phyloP scores from a whole-genome alignment of 1,284 basidiomycete genomes.

The Phlebopus sp. region DNA sequence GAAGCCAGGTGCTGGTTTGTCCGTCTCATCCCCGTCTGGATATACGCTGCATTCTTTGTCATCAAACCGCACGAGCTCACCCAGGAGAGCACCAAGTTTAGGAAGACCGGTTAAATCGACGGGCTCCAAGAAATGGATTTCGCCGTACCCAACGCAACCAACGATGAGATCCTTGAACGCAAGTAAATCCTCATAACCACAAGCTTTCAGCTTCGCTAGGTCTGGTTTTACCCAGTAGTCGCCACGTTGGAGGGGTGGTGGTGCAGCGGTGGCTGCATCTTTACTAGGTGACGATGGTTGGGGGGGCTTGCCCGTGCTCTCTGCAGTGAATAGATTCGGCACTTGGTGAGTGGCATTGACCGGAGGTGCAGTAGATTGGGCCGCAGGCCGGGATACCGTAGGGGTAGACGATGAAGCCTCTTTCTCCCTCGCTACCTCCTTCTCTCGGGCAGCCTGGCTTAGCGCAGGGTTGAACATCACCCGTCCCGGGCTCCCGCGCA shows the following conservation, averaged over 20 bases:
- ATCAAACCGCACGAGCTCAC: slow-evolving; percentile 87
- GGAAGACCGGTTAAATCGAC: slow-evolving; percentile 90
- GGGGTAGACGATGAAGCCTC: slow-evolving; percentile 40
- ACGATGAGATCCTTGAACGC: slow-evolving; percentile 77
- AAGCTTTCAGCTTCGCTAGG: slow-evolving; percentile 65
- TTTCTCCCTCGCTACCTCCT: slow-evolving; percentile 67
- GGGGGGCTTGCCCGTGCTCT: slow-evolving; percentile 33
- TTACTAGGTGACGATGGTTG: slow-evolving; percentile 18
- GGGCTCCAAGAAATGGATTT: slow-evolving; percentile 86
- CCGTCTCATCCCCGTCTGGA: slow-evolving; percentile 77
- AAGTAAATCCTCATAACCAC: slow-evolving; percentile 71
- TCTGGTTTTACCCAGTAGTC: slow-evolving; percentile 89
- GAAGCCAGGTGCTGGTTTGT: slow-evolving; percentile 79
- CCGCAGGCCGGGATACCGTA: slow-evolving; percentile 24
- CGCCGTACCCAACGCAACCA: slow-evolving; percentile 87
- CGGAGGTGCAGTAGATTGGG: slow-evolving; percentile 37
- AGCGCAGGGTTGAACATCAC: slow-evolving; percentile 72
- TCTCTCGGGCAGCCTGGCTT: slow-evolving; percentile 69
- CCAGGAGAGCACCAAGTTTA: slow-evolving; percentile 80
- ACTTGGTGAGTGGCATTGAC: slow-evolving; percentile 41
- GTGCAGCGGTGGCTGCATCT: slow-evolving; percentile 32
- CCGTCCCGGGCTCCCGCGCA: slow-evolving; percentile 44
- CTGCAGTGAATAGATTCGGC: slow-evolving; percentile 50
- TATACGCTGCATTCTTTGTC: slow-evolving; percentile 93
- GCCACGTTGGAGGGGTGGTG: slow-evolving; percentile 60